These are phyloP conservation scores for Beauveria sp. DNA, from an alignment of 2,329 filamentous ascomycete species.

Conservation along the genomic window DNA sequence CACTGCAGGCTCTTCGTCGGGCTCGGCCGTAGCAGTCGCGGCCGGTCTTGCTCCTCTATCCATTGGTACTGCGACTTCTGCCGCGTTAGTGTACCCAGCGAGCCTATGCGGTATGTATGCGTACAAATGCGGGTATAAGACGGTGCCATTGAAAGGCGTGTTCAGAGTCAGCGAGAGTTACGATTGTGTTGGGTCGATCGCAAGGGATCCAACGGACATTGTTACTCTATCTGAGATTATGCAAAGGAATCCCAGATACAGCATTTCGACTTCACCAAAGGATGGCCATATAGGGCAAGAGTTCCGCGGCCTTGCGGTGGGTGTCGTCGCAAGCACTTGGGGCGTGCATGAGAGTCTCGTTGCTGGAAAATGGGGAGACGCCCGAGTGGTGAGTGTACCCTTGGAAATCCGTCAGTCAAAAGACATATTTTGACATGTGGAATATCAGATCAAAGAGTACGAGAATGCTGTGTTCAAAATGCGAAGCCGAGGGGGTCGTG, in stretches of 20 bases:
- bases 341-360: constrained; percentile 2
- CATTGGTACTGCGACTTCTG: constrained; percentile 7
- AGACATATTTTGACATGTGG: not conserved
- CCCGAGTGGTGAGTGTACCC: not conserved
- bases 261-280: not conserved
- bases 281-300: not conserved
- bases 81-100: constrained; percentile 7
- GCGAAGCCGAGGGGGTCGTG: not conserved
- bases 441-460: not conserved
- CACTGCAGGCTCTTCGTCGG: constrained; percentile 9
- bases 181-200: constrained; percentile 7
- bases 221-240: not conserved
- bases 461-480: not conserved
- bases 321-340: not conserved
- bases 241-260: not conserved
- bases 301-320: not conserved
- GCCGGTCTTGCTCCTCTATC: constrained; percentile 7
- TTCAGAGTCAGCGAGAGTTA: constrained; percentile 7
- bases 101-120: constrained; percentile 8
- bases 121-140: constrained; percentile 1
- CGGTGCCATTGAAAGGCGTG: constrained; percentile 5
- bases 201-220: not conserved
- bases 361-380: constrained; percentile 1
- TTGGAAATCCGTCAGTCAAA: not conserved
- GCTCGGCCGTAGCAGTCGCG: constrained; percentile 7